Evolutionary conservation across 352 stramenopile genomes (phyloP).

Genomic region (Pythium apleroticum): DNA sequence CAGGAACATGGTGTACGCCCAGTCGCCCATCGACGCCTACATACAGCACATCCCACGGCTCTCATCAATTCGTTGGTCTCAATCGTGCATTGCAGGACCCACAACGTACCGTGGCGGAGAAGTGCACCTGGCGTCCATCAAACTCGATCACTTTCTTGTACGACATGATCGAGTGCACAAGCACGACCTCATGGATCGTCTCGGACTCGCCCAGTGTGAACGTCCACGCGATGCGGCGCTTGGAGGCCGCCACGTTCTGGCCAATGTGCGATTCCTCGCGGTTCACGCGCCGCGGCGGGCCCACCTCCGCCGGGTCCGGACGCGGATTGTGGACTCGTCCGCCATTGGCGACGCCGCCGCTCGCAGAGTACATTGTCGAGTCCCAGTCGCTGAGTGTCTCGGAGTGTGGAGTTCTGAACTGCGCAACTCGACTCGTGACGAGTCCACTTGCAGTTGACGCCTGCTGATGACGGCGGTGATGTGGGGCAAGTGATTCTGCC

Average conservation of each 20-base stretch:
- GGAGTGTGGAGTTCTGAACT: not conserved
- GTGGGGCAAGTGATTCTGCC: not conserved
- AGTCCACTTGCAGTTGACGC: not conserved
- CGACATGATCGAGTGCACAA: conserved; percentile 83
- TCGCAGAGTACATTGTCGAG: conserved; percentile 53
- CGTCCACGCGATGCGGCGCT: conserved; percentile 83
- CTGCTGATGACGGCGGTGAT: not conserved
- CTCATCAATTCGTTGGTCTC: too few species aligned
- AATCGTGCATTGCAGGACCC: too few species aligned
- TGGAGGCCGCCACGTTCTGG: conserved; percentile 75
- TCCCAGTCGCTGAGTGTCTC: not conserved
- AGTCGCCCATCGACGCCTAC: conserved; percentile 71
- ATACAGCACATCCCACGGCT: not conserved
- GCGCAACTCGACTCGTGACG: not conserved
- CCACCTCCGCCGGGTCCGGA: conserved; percentile 64
- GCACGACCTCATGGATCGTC: conserved; percentile 67
- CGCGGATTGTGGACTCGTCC: conserved; percentile 71
- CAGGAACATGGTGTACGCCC: conserved; percentile 77
- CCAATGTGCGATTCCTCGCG: conserved; percentile 80
- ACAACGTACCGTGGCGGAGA: conserved; percentile 60
- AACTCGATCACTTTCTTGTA: conserved; percentile 88
- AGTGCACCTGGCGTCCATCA: conserved; percentile 81
- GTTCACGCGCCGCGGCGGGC: conserved; percentile 66
- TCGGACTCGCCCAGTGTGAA: conserved; percentile 81
- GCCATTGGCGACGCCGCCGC: conserved; percentile 37